Conservation (phyloP, 257 asterid genomes). For the Solanum habrochaites region DNA sequence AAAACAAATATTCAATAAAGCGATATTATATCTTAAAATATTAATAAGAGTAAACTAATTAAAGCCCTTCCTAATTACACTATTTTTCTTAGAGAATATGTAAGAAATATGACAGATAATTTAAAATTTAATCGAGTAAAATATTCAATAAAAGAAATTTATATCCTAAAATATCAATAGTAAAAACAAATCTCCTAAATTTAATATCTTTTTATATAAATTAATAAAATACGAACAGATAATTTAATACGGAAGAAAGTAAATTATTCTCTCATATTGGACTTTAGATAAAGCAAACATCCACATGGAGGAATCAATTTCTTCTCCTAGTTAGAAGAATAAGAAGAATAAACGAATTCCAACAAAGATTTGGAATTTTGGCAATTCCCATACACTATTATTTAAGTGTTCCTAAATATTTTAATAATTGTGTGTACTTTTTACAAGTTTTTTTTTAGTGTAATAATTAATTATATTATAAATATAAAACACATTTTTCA, state of each 20-base stretch:
- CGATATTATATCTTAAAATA: background rate
- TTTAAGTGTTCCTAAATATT: background rate
- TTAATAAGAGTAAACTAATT: no score
- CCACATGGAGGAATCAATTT: constrained; percentile 36
- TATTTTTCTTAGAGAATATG: background rate
- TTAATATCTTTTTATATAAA: fast-evolving
- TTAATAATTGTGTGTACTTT: background rate
- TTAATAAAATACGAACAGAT: background rate
- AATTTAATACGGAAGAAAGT: background rate
- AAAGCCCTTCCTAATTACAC: background rate
- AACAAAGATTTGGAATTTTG: constrained; percentile 33
- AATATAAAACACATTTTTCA: background rate
- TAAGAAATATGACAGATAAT: background rate
- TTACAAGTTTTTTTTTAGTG: background rate
- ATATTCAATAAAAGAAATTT: background rate
- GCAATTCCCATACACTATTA: constrained; percentile 8
- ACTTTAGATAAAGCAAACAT: background rate
- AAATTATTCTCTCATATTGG: background rate
- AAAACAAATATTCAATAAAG: background rate
- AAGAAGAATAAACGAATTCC: constrained; percentile 34
- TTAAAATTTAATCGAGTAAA: background rate
- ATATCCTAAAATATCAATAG: background rate
- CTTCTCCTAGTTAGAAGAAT: constrained; percentile 1
- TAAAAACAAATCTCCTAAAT: no score
- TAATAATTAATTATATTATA: no score